Conservation (phyloP, 106 monocot species). For the Dendrobium nobile region DNA sequence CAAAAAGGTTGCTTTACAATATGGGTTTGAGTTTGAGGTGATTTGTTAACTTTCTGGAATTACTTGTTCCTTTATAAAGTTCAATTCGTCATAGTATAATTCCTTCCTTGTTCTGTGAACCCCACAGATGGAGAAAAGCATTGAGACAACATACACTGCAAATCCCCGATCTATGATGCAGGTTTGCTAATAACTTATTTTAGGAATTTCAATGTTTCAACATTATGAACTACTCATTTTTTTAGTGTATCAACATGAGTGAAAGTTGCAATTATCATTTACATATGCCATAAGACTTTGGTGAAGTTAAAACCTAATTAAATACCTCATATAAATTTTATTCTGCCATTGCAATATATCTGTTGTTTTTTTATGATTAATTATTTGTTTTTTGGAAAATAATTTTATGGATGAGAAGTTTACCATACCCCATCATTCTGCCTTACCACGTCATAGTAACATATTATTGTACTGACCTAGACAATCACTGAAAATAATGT, state of each 20-base stretch:
- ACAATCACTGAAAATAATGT: not conserved
- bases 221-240: not conserved
- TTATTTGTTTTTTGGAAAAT: not conserved
- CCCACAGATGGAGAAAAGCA: conserved; percentile 65
- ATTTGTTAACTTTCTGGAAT: not conserved
- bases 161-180: conserved; percentile 96
- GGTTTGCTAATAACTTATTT: conserved; percentile 34
- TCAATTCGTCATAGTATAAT: not conserved
- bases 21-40: conserved; percentile 93
- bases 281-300: not conserved
- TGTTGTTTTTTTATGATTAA: not conserved
- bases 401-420: not conserved
- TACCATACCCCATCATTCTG: not conserved
- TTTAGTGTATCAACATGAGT: not conserved
- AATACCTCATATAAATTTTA: not conserved
- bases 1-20: conserved; percentile 63
- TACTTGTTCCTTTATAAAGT: not conserved
- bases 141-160: conserved; percentile 83
- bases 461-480: not conserved
- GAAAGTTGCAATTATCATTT: not conserved
- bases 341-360: not conserved
- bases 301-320: not conserved
- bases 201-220: not conserved
- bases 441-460: not conserved
- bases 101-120: conserved; percentile 9